Conservation (phyloP, 2,329 filamentous ascomycete species). For the Sporothrix phasma region DNA sequence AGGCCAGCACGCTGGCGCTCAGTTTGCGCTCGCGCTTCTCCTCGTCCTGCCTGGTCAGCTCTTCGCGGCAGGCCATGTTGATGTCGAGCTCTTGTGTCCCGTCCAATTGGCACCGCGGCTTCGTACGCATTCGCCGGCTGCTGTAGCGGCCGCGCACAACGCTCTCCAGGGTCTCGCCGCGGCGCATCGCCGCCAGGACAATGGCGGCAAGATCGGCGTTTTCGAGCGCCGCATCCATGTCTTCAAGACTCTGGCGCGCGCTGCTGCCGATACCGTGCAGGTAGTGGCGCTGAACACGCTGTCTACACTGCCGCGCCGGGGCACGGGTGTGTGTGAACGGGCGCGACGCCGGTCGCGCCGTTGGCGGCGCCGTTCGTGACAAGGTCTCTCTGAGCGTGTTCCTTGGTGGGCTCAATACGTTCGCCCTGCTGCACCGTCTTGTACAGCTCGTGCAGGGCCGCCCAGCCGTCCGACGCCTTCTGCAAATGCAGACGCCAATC, state of each 20-base stretch:
- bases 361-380: background rate
- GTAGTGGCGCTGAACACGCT: constrained; percentile 5
- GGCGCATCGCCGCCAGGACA: constrained; percentile 35
- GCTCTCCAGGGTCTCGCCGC: constrained; percentile 34
- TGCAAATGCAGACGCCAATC: constrained; percentile 26
- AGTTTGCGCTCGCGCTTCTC: background rate
- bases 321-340: background rate
- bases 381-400: constrained; percentile 4
- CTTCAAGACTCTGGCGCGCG: constrained; percentile 26
- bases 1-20: too few species aligned
- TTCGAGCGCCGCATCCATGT: constrained; percentile 38
- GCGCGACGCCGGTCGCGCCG: background rate
- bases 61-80: background rate
- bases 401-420: constrained; percentile 17
- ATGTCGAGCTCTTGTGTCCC: background rate
- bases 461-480: constrained; percentile 33
- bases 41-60: background rate
- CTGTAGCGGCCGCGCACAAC: constrained; percentile 23
- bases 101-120: constrained; percentile 10
- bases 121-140: background rate
- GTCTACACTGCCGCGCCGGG: constrained; percentile 7
- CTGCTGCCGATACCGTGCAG: constrained; percentile 24
- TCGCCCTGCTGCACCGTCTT: constrained; percentile 30
- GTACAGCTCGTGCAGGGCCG: constrained; percentile 32
- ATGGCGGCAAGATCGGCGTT: constrained; percentile 37